phyloP scores from a whole-genome alignment of 2,329 filamentous ascomycete species.

The Leptoxyphium fumago region DNA sequence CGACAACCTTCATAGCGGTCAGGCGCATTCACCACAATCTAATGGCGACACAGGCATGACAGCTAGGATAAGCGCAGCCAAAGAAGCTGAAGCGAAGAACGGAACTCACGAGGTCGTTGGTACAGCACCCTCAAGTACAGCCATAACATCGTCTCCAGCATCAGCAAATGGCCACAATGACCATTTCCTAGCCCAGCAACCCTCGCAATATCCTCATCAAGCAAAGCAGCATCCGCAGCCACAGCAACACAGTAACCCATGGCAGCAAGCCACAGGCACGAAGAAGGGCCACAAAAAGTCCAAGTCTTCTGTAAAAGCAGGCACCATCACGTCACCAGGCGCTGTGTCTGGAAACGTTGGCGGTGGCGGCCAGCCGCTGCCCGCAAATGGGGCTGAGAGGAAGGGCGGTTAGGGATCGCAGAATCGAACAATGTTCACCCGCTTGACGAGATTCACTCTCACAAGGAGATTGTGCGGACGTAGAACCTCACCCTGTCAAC shows the following conservation, averaged over 20 bases:
- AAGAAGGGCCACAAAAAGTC: constrained; percentile 21
- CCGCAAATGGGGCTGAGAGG: constrained; percentile 28
- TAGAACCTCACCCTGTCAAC: too few relatives aligned
- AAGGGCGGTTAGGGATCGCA: constrained; percentile 24
- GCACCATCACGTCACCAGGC: constrained; percentile 5
- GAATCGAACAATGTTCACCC: too few relatives aligned
- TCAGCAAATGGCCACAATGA: not conserved
- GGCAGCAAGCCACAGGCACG: constrained; percentile 12
- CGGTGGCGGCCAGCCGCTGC: constrained; percentile 24
- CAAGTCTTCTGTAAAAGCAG: constrained; percentile 12
- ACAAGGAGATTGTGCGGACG: too few relatives aligned
- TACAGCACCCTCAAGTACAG: not conserved
- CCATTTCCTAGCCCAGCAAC: not conserved
- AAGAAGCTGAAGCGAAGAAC: constrained; percentile 9
- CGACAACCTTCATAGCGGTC: constrained; percentile 21
- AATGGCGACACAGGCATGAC: constrained; percentile 13
- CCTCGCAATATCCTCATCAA: constrained; percentile 1
- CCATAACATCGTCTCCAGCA: not conserved
- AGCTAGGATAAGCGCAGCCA: constrained; percentile 16
- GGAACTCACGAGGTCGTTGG: not conserved
- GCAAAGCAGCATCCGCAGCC: constrained; percentile 1
- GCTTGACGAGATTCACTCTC: too few relatives aligned
- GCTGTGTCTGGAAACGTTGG: not conserved
- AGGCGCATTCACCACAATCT: constrained; percentile 6
- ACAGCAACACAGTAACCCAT: constrained; percentile 4